Evolutionary conservation across 78 protist species (phyloP).

Genomic region (Neovahlkampfia damariscottae): DNA sequence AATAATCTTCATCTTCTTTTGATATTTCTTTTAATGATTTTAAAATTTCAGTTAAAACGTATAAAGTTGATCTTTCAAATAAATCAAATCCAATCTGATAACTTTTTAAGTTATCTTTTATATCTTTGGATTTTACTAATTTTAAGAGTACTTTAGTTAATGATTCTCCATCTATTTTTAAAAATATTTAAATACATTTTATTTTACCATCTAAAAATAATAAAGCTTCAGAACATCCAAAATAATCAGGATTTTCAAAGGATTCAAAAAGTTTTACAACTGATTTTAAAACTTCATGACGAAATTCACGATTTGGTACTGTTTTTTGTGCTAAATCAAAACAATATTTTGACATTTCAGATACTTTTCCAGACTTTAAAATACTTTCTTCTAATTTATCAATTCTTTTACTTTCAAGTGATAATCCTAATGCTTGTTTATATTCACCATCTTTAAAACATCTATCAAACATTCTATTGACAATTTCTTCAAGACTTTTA

Average conservation of each 20-base stretch:
- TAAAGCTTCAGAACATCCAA: conserved; percentile 26
- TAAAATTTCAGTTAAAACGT: conserved; percentile 35
- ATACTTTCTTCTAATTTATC: conserved; percentile 74
- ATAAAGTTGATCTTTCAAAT: conserved; percentile 70
- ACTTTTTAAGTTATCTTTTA: not conserved
- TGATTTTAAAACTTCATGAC: not conserved
- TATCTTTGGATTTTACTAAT: conserved; percentile 11
- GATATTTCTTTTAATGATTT: conserved; percentile 21
- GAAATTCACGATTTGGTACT: conserved; percentile 10
- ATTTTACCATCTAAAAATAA: conserved; percentile 25
- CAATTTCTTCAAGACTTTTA: conserved; percentile 49
- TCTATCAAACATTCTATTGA: conserved; percentile 56
- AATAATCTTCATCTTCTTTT: not conserved
- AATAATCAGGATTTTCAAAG: not conserved
- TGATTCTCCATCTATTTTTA: too few species aligned
- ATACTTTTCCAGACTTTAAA: conserved; percentile 1
- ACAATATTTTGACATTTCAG: not conserved
- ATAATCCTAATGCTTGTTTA: conserved; percentile 70
- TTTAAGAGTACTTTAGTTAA: conserved; percentile 1
- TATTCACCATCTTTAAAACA: conserved; percentile 19
- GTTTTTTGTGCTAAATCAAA: not conserved
- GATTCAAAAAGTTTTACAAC: conserved; percentile 1
- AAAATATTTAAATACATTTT: too few species aligned
- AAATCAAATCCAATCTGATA: conserved; percentile 67
- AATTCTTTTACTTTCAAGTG: conserved; percentile 78